phyloP scores from a whole-genome alignment of 1,284 basidiomycete species.

The Ganoderma sinense region DNA sequence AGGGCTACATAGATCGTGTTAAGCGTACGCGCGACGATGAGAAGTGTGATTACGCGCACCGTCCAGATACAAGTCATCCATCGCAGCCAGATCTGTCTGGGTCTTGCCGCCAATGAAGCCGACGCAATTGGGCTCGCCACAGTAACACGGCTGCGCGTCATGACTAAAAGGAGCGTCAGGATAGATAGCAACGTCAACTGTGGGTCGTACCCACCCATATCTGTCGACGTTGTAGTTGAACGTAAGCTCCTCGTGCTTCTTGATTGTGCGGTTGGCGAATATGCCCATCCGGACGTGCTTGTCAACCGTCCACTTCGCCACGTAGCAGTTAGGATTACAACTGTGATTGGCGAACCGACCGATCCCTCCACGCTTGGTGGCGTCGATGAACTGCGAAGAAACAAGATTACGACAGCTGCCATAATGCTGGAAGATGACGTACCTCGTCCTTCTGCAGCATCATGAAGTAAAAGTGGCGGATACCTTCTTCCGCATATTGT shows the following conservation, averaged over 20 bases:
- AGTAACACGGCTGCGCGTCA: conserved; percentile 95
- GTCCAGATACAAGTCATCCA: conserved; percentile 96
- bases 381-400: conserved; percentile 87
- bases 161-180: conserved; percentile 60
- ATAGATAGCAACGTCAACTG: background rate
- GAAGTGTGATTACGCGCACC: conserved; percentile 60
- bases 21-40: conserved; percentile 1
- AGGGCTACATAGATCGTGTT: conserved; percentile 65
- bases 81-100: conserved; percentile 93
- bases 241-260: conserved; percentile 91
- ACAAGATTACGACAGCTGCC: background rate
- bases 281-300: conserved; percentile 96
- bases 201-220: conserved; percentile 80
- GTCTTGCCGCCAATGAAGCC: conserved; percentile 98
- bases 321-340: conserved; percentile 97
- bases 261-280: conserved; percentile 88
- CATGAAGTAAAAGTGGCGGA: conserved; percentile 99
- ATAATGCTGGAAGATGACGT: conserved; percentile 32
- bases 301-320: conserved; percentile 99
- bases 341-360: conserved; percentile 99
- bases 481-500: conserved; percentile 92
- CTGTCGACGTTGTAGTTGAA: conserved; percentile 99
- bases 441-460: conserved; percentile 99
- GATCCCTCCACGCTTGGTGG: conserved; percentile 95
- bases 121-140: conserved; percentile 95